Conservation (phyloP, 495 filamentous ascomycete species). For the Tetracladium marchalianum region DNA sequence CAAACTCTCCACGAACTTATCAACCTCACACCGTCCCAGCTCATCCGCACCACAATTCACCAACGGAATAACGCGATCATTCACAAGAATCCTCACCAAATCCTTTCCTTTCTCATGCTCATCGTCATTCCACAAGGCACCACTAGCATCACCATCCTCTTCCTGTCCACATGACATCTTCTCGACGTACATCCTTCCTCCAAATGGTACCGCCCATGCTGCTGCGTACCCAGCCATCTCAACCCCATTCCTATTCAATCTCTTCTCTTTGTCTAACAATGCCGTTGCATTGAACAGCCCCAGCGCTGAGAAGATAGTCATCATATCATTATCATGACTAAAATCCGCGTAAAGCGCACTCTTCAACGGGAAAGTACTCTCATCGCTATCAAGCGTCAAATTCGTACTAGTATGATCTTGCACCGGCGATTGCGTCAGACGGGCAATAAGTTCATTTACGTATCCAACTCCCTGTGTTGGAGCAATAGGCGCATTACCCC, state of each 20-base stretch:
- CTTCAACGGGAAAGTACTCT: slow-evolving; percentile 55
- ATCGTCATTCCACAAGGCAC: slow-evolving; percentile 13
- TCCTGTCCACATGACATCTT: slow-evolving; percentile 58
- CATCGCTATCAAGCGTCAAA: slow-evolving; percentile 52
- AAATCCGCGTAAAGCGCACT: slow-evolving; percentile 70
- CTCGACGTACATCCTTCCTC: slow-evolving; percentile 67
- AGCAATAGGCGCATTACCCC: slow-evolving; percentile 59
- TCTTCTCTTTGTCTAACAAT: not conserved
- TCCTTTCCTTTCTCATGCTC: slow-evolving; percentile 28
- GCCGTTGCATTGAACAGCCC: slow-evolving; percentile 58
- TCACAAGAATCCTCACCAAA: slow-evolving; percentile 66
- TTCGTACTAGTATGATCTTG: slow-evolving; percentile 62
- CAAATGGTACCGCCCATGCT: slow-evolving; percentile 73
- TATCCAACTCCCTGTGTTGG: slow-evolving; percentile 78
- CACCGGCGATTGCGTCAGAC: slow-evolving; percentile 58
- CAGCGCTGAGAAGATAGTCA: slow-evolving; percentile 58
- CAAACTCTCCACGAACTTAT: slow-evolving; percentile 58
- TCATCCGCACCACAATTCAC: slow-evolving; percentile 55
- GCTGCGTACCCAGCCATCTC: slow-evolving; percentile 47
- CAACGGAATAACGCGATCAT: slow-evolving; percentile 68
- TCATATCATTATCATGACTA: slow-evolving; percentile 80
- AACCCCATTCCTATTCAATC: slow-evolving; percentile 14
- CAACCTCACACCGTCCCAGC: slow-evolving; percentile 55
- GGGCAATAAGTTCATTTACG: slow-evolving; percentile 75
- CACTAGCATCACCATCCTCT: slow-evolving; percentile 10